Base-by-base conservation (phyloP, 768 basidiomycete genomes). In the Galerina sulciceps region DNA sequence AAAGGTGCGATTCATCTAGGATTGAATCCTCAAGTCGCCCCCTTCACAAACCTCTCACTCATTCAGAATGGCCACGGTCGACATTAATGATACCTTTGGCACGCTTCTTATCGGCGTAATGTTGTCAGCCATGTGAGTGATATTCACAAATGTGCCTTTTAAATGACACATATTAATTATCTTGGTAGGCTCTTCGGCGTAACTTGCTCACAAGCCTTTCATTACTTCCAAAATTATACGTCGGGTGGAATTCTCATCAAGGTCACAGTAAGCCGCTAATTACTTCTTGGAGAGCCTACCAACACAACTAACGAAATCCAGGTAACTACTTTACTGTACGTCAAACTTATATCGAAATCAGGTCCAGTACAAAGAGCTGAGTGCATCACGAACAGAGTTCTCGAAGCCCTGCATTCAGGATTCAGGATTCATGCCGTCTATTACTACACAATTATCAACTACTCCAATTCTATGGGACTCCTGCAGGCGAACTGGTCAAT, bases 151-250 rank as follows among this genome's bases (percentile, higher is more conserved):
- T 13, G 14, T 23, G 15, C 26, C 14, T n/a, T 51, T 10, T 17
- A 17, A 37, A 34, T 4, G 1, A 10, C 18, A n/a, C 35, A 20
- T 10, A n/a, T 13, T 43, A 36, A 36, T n/a, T 13, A 5, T 41
- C 10, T 40, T n/a, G 15, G 10, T 53, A 55, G 54, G 14, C 45
- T 55, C 18, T 55, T 36, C 37, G 54, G 54, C 11, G 43, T 55
- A 20, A 55, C 54, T 9, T 55, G 54, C 43, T 37, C 45, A 23
- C 54, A 55, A 31, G 36, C 26, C 9, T 55, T 45, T 17, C 23
- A 45, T 23, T 55, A 55, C n/a, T 55, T 55, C 17, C 43, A 45
- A 37, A 55, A 55, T 37, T 55, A 55, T n/a, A 20, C 36, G 10
- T 44, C 41, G 43, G 54, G 46, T 45, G 42, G 31, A 14, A 18